Percentiles rank a stretch among this genome's conserved stretches.
Conservation (phyloP, 768 basidiomycete species). For the Amanita polypyramis region DNA sequence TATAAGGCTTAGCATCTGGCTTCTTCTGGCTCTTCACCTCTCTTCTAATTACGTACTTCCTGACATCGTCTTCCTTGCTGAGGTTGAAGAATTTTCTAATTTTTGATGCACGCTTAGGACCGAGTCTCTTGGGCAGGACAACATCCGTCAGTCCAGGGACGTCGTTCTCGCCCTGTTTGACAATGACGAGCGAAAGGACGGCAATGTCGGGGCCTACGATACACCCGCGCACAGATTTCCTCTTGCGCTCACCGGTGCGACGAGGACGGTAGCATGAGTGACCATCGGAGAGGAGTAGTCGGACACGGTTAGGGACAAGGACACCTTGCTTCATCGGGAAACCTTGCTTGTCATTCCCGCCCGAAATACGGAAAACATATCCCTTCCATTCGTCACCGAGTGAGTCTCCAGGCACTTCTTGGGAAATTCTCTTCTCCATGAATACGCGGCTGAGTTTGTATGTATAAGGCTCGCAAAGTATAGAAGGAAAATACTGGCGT, state of each 20-base stretch:
- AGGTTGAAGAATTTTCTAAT: slow-evolving; percentile 97
- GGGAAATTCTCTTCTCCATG: slow-evolving; percentile 94
- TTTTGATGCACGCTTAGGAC: slow-evolving; percentile 96
- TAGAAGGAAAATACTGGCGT: slow-evolving; percentile 18
- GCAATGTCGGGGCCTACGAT: slow-evolving; percentile 97
- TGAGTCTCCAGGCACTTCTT: slow-evolving; percentile 86
- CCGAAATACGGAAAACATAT: slow-evolving; percentile 93
- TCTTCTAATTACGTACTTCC: slow-evolving; percentile 91
- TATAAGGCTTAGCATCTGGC: slow-evolving; percentile 84
- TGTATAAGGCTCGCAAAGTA: not conserved
- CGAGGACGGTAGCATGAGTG: slow-evolving; percentile 97
- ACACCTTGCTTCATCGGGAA: slow-evolving; percentile 99
- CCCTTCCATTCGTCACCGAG: slow-evolving; percentile 96
- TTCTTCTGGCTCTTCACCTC: slow-evolving; percentile 90
- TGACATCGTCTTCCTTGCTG: slow-evolving; percentile 95
- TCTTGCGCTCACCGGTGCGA: slow-evolving; percentile 91
- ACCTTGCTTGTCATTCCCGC: slow-evolving; percentile 97
- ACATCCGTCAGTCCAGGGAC: slow-evolving; percentile 88
- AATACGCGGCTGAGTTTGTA: slow-evolving; percentile 68
- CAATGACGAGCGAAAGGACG: slow-evolving; percentile 86
- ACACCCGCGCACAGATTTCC: slow-evolving; percentile 98
- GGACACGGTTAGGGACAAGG: slow-evolving; percentile 87
- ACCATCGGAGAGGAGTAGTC: slow-evolving; percentile 87
- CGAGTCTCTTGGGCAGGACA: slow-evolving; percentile 89
- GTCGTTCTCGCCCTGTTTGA: slow-evolving; percentile 90